Evolutionary conservation across 352 stramenopile species (phyloP).

Genomic region (Paralagenidium karlingii): DNA sequence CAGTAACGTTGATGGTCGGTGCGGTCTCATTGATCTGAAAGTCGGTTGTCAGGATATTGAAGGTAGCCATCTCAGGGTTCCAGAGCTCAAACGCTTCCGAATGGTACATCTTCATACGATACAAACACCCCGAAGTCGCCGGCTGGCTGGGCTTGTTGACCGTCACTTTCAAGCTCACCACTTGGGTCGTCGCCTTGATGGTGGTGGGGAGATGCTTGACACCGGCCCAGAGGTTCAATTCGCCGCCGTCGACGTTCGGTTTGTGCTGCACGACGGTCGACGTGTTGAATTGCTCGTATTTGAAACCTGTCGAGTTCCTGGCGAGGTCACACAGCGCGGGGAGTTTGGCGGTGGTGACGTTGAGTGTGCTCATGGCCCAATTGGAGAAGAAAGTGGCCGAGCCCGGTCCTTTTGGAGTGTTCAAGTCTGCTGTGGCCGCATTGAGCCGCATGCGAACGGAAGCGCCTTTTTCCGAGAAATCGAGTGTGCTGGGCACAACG

Average conservation of each 20-base stretch:
- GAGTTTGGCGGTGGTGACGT: background rate
- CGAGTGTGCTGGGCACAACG: background rate
- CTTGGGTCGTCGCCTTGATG: constrained; percentile 1
- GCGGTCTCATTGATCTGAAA: no score
- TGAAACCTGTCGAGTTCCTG: no score
- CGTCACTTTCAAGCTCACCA: background rate
- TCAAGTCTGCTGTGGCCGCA: background rate
- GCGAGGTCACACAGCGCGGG: background rate
- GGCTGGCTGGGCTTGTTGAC: background rate
- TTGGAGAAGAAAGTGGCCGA: background rate
- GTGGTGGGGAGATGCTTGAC: constrained; percentile 1
- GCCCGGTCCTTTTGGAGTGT: background rate
- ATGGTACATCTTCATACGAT: no score
- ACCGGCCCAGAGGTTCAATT: background rate
- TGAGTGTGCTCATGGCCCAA: background rate
- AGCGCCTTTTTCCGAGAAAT: background rate
- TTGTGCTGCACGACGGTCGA: background rate
- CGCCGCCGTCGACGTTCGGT: background rate
- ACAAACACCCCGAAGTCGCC: no score
- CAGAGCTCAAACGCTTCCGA: no score
- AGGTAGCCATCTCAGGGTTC: no score
- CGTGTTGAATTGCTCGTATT: background rate
- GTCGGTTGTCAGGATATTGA: no score
- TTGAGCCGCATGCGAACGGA: background rate
- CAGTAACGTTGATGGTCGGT: no score